Conservation (phyloP, 202 grass and related monocot genomes). For the Panicum virgatum region DNA sequence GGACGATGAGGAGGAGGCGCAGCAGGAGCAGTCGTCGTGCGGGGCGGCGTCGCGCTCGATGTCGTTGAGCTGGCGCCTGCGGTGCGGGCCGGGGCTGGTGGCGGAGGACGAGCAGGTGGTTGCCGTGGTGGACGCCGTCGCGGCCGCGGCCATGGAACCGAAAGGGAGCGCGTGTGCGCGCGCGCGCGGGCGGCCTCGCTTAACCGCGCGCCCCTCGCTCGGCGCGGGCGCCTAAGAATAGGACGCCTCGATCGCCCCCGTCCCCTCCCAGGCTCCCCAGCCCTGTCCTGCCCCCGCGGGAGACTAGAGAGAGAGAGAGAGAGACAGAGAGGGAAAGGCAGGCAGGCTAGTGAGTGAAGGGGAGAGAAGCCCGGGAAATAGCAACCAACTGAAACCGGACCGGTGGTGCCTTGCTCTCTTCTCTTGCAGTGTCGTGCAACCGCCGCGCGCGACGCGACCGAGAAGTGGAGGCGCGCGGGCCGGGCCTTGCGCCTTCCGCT, state of each 20-base stretch:
- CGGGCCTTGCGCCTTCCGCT: not conserved
- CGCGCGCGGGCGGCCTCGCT: conserved; percentile 20
- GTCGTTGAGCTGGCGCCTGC: conserved; percentile 53
- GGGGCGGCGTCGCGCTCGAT: conserved; percentile 42
- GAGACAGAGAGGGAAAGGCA: too few relatives aligned
- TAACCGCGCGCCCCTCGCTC: conserved; percentile 16
- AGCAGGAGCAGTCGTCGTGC: not conserved
- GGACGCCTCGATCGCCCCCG: not conserved
- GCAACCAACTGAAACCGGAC: conserved; percentile 23
- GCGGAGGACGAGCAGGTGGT: conserved; percentile 20
- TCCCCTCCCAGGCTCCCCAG: too few relatives aligned
- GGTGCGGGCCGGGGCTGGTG: conserved; percentile 45
- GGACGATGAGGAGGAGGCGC: not conserved
- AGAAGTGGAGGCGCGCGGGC: not conserved
- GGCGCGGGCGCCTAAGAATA: conserved; percentile 43
- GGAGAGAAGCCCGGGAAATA: conserved; percentile 85
- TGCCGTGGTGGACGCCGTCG: conserved; percentile 20
- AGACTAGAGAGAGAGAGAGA: conserved; percentile 2
- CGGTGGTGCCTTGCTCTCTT: conserved; percentile 17
- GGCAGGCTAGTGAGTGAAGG: conserved; percentile 35
- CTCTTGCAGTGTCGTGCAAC: conserved; percentile 10
- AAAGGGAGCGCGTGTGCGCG: not conserved
- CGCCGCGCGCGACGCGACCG: conserved; percentile 2
- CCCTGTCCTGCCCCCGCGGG: not conserved
- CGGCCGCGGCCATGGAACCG: conserved; percentile 43